These are phyloP conservation scores for Xylaria sp. DNA, from an alignment of 2,329 filamentous ascomycete genomes.

Conservation along the genomic window DNA sequence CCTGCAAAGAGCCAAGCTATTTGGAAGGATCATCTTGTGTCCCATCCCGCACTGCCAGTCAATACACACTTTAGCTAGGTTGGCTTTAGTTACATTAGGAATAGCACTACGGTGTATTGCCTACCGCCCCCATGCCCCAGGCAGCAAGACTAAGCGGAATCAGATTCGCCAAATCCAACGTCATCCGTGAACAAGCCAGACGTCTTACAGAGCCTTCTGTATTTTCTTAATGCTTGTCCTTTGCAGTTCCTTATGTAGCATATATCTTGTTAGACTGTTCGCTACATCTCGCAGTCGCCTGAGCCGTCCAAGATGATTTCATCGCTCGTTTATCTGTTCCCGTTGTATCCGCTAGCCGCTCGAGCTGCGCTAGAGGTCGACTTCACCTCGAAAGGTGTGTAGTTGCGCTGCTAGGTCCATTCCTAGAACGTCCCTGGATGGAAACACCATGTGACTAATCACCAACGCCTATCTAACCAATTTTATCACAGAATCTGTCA, in stretches of 20 bases:
- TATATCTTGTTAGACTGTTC: background rate
- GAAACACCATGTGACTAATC: background rate
- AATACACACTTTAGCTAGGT: constrained; percentile 6
- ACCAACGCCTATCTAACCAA: background rate
- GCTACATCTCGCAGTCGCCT: background rate
- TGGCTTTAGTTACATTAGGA: too few relatives aligned
- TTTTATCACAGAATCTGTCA: constrained; percentile 36
- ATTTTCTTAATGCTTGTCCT: background rate
- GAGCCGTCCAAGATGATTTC: constrained; percentile 29
- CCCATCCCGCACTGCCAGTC: background rate
- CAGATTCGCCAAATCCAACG: constrained; percentile 19
- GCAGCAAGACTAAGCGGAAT: background rate
- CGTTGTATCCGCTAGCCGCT: constrained; percentile 34
- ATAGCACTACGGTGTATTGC: background rate
- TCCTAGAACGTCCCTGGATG: background rate
- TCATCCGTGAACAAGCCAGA: constrained; percentile 13
- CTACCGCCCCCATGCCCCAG: background rate
- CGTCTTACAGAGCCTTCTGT: background rate
- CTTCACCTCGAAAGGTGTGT: constrained; percentile 36
- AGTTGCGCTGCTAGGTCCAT: background rate
- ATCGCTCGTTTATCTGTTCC: constrained; percentile 30
- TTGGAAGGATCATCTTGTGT: constrained; percentile 13
- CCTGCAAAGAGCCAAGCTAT: background rate
- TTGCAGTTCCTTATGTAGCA: background rate
- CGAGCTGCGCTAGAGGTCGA: constrained; percentile 38